phyloP scores from a whole-genome alignment of 176 grass and related monocot genomes.

The Musa schizocarpa region DNA sequence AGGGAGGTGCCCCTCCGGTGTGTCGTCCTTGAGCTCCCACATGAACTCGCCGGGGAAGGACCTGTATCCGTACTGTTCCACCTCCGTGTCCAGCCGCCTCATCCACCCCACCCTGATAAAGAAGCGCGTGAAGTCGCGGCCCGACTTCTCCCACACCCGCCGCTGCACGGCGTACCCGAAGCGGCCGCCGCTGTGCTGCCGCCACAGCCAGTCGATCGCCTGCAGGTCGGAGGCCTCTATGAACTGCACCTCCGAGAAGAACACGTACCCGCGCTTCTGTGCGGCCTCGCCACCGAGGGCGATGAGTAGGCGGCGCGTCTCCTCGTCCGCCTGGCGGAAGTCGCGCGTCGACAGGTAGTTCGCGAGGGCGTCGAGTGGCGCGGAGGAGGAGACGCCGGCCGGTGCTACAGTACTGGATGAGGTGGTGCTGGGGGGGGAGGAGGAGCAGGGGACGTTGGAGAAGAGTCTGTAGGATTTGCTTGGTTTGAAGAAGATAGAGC shows the following conservation, averaged over 20 bases:
- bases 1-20: slow-evolving; percentile 73
- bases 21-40: slow-evolving; percentile 80
- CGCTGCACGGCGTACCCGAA: slow-evolving; percentile 86
- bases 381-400: not conserved
- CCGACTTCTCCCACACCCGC: slow-evolving; percentile 61
- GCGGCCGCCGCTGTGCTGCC: slow-evolving; percentile 43
- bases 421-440: not conserved
- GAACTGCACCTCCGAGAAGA: slow-evolving; percentile 91
- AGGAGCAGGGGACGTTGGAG: slow-evolving; percentile 41
- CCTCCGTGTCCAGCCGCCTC: slow-evolving; percentile 81
- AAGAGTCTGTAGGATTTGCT: slow-evolving; percentile 39
- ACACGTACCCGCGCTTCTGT: slow-evolving; percentile 68
- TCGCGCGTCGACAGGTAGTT: slow-evolving; percentile 35
- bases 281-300: slow-evolving; percentile 58
- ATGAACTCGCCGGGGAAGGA: slow-evolving; percentile 76
- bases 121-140: slow-evolving; percentile 62
- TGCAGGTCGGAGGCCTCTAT: slow-evolving; percentile 42
- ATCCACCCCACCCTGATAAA: slow-evolving; percentile 92
- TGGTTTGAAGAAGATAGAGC: slow-evolving; percentile 21
- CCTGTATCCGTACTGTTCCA: slow-evolving; percentile 82
- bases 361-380: slow-evolving; percentile 33
- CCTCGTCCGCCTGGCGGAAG: slow-evolving; percentile 65
- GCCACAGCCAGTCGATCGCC: slow-evolving; percentile 66
- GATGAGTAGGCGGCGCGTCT: slow-evolving; percentile 65
- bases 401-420: too few species aligned